These are phyloP conservation scores for Rhizopus sp. DNA, from an alignment of 371 early-diverging fungal genomes.

Conservation along the genomic window DNA sequence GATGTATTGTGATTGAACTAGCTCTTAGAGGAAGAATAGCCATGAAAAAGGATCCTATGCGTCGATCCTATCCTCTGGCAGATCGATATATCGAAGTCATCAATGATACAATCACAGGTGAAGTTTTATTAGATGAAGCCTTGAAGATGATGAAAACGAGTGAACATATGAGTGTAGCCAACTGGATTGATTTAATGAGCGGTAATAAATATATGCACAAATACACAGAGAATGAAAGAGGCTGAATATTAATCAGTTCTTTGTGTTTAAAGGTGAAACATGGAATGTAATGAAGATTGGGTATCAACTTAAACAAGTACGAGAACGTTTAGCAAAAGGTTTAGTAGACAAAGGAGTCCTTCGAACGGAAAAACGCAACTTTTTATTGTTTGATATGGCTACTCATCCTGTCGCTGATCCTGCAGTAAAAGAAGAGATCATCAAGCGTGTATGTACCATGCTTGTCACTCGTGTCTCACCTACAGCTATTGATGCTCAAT, in stretches of 20 bases:
- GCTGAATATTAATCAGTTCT: neutral
- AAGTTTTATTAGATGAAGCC: constrained; percentile 95
- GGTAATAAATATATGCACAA: constrained; percentile 57
- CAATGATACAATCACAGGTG: constrained; percentile 83
- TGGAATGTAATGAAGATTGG: constrained; percentile 97
- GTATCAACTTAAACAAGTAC: constrained; percentile 96
- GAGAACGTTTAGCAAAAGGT: constrained; percentile 95
- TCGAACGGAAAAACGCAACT: constrained; percentile 93
- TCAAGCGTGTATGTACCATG: constrained; percentile 77
- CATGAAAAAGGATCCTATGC: constrained; percentile 83
- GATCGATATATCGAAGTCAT: constrained; percentile 88
- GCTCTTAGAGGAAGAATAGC: constrained; percentile 89
- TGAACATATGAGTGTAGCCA: constrained; percentile 77
- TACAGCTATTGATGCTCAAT: constrained; percentile 41
- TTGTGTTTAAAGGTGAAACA: constrained; percentile 79
- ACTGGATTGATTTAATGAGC: constrained; percentile 96
- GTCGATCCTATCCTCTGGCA: constrained; percentile 73
- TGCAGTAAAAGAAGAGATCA: constrained; percentile 83
- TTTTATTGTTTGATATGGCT: constrained; percentile 95
- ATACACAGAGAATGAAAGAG: neutral
- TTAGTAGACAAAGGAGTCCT: constrained; percentile 97
- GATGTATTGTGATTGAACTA: constrained; percentile 94
- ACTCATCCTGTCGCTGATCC: constrained; percentile 90
- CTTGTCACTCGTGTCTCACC: constrained; percentile 59
- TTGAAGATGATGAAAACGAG: constrained; percentile 82